phyloP scores from a whole-genome alignment of 202 grass and related monocot species.

The Musa balbisiana region DNA sequence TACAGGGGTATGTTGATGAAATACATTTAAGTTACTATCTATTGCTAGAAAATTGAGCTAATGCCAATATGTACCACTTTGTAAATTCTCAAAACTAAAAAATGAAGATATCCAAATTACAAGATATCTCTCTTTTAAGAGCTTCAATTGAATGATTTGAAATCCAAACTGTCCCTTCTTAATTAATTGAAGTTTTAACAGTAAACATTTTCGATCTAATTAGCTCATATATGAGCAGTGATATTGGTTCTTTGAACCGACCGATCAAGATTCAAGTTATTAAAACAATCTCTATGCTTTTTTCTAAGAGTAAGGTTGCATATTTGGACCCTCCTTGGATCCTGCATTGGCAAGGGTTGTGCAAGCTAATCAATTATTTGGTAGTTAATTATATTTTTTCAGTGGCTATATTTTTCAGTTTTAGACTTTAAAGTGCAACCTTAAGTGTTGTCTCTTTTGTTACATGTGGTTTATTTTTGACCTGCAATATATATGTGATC shows the following conservation, averaged over 20 bases:
- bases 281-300: no score
- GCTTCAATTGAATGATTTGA: neutral
- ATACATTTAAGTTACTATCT: neutral
- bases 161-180: neutral
- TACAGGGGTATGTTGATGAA: conserved; percentile 15
- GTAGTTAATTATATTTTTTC: neutral
- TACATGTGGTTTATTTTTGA: no score
- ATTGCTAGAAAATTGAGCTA: neutral
- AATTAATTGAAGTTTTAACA: no score
- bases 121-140: neutral
- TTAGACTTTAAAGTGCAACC: neutral
- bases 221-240: no score
- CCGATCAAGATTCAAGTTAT: no score
- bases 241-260: no score
- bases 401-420: neutral
- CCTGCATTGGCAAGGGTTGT: no score
- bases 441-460: neutral
- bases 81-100: neutral
- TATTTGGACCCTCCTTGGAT: no score
- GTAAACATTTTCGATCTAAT: neutral
- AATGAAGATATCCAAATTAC: neutral
- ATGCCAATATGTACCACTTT: neutral
- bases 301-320: neutral
- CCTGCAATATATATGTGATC: neutral
- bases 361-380: neutral